These are phyloP conservation scores for Xylaria multiplex DNA, from an alignment of 2,329 filamentous ascomycete genomes.

Conservation along the genomic window DNA sequence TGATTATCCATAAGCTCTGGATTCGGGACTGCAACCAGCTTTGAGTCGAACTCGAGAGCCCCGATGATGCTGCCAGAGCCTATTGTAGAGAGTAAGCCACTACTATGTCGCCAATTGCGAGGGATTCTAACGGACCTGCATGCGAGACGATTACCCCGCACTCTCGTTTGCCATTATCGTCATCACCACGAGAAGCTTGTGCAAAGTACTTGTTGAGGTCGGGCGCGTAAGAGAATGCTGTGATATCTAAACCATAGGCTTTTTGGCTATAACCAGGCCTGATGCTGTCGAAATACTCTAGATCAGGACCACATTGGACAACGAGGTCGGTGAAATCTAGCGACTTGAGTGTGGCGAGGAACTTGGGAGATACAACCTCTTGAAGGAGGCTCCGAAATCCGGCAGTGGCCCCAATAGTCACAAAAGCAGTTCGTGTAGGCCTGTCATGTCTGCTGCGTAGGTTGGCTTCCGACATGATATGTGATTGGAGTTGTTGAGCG, in stretches of 20 bases:
- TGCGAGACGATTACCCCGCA: conserved; percentile 87
- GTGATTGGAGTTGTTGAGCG: neutral
- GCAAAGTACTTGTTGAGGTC: conserved; percentile 70
- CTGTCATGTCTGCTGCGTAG: neutral
- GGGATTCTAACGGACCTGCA: conserved; percentile 70
- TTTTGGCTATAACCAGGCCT: conserved; percentile 38
- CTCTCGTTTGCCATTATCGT: conserved; percentile 50
- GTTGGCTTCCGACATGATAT: conserved; percentile 16
- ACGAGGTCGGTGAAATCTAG: conserved; percentile 75
- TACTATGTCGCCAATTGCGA: neutral
- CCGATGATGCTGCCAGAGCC: conserved; percentile 91
- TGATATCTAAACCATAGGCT: conserved; percentile 60
- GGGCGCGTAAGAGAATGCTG: conserved; percentile 73
- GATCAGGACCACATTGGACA: conserved; percentile 82
- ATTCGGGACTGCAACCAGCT: conserved; percentile 92
- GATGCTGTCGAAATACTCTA: conserved; percentile 62
- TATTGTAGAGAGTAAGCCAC: conserved; percentile 51
- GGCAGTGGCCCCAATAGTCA: conserved; percentile 93
- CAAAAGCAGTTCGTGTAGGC: conserved; percentile 68
- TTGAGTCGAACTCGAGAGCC: conserved; percentile 76
- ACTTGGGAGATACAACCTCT: conserved; percentile 69
- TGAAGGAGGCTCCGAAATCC: conserved; percentile 78
- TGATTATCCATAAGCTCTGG: conserved; percentile 85
- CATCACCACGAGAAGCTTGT: conserved; percentile 61
- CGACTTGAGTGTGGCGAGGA: conserved; percentile 68